Evolutionary conservation across 2,329 filamentous ascomycete species (phyloP), one percentile per base, ranked within the genome.

Genomic region (Penicillium sp.): DNA sequence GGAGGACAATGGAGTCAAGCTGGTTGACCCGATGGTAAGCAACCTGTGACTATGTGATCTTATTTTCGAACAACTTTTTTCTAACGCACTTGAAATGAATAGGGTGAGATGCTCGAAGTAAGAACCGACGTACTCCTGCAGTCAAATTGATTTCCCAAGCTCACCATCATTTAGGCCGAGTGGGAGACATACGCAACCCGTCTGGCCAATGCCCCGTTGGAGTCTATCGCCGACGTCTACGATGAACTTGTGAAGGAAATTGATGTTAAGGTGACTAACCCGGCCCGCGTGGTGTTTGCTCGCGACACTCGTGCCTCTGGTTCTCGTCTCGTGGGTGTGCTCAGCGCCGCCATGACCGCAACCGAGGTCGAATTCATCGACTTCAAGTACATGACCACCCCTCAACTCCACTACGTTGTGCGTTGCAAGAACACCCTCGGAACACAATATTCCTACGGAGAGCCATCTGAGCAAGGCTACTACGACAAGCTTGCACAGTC

Each of bases 351-450:
- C 19, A 81, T 98, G 62, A 87, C 88, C 59, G 90, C 90, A 51
- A 88, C 89, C 47, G 84, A 85, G 55, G 86, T 89, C 54, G 86
- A 91, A 59, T 88, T 86, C 71, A 86, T 86, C 70, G 93, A 98
- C 80, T 93, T 88, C 79, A 95, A 93, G 77, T 88, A 93, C 72
- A 82, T 97, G 69, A 98, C 95, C 13, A 99, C 95, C 3, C 95
- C 95, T n/a, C 95, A 98, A 79, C 84, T 99, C 57, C 95, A 99
- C 80, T 99, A 99, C 78, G 83, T 98, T 63, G 93, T 93, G 31
- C 90, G 95, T 63, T 96, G 93, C 76, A 85, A 92, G 78, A 99
- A 99, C 79, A 98, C 93, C 1, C 85, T 95, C 68, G 90, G 90
- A 59, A 96, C 91, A 2, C 88, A 90, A 55, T 88, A 92, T 66